phyloP scores from a whole-genome alignment of 2,329 filamentous ascomycete genomes.

The Colletotrichum cordylinicola region DNA sequence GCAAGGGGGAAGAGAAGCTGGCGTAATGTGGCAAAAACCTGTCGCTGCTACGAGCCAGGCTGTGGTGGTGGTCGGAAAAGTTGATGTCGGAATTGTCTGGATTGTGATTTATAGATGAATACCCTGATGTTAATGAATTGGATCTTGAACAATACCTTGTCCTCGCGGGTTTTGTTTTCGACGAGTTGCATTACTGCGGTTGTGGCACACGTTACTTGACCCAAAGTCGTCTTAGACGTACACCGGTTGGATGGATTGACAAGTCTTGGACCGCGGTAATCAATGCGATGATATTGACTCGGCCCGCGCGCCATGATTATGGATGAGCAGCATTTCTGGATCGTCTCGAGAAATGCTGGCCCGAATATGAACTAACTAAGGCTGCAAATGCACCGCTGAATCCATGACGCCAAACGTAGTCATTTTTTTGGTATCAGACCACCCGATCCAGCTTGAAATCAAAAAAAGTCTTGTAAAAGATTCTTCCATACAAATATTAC shows the following conservation, averaged over 20 bases:
- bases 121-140: neutral
- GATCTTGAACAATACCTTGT: neutral
- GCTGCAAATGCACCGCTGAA: slow-evolving; percentile 6
- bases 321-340: neutral
- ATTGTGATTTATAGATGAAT: neutral
- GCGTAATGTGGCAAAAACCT: neutral
- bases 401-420: slow-evolving; percentile 9
- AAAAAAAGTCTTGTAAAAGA: neutral
- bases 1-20: slow-evolving; percentile 20
- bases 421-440: slow-evolving; percentile 19
- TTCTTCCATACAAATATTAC: slow-evolving; percentile 5
- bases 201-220: neutral
- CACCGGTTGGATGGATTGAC: neutral
- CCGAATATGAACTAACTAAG: neutral
- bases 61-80: neutral
- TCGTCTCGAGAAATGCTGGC: neutral
- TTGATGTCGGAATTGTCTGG: neutral
- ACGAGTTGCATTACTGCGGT: neutral
- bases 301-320: neutral
- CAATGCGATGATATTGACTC: neutral
- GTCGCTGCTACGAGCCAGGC: neutral
- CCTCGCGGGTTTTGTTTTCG: neutral
- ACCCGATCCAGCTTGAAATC: slow-evolving; percentile 2
- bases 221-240: neutral
- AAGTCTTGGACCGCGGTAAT: neutral